Percentiles rank a stretch among this genome's conserved stretches.
phyloP scores from a whole-genome alignment of 2,329 filamentous ascomycete genomes.

The Paracoccidioides lutzii region DNA sequence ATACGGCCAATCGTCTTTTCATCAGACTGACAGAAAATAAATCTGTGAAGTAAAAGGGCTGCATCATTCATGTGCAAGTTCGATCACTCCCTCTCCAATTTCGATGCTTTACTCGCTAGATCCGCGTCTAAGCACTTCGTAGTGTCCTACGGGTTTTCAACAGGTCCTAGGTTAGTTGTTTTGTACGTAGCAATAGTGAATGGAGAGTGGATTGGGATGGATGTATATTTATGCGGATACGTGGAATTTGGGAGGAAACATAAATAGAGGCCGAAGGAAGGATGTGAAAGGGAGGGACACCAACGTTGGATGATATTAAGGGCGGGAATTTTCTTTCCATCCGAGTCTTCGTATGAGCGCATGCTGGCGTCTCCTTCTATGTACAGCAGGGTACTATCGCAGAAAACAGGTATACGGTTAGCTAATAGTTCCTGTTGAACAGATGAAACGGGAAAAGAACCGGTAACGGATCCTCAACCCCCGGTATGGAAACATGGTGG shows the following conservation, averaged over 20 bases:
- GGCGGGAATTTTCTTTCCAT: conserved; percentile 50
- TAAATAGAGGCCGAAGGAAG: not conserved
- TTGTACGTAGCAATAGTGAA: not conserved
- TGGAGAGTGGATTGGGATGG: not conserved
- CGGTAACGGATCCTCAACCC: too few relatives aligned
- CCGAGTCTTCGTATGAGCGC: conserved; percentile 51
- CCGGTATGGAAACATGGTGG: too few relatives aligned
- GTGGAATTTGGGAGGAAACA: not conserved
- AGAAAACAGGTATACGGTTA: not conserved
- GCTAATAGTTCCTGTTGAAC: not conserved
- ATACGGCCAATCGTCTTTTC: too few relatives aligned
- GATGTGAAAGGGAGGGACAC: not conserved
- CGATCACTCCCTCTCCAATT: not conserved
- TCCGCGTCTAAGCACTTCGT: not conserved
- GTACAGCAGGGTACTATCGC: conserved; percentile 57
- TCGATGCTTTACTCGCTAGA: not conserved
- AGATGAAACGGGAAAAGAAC: not conserved
- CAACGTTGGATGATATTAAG: conserved; percentile 63
- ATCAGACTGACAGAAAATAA: not conserved
- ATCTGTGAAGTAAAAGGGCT: not conserved
- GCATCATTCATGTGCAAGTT: not conserved
- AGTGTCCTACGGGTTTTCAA: not conserved
- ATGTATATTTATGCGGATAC: too few relatives aligned
- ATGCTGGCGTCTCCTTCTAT: conserved; percentile 72
- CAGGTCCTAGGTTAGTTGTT: not conserved